These are phyloP conservation scores for Durusdinium trenchii DNA, from an alignment of 73 alveolate genomes.

Conservation along the genomic window DNA sequence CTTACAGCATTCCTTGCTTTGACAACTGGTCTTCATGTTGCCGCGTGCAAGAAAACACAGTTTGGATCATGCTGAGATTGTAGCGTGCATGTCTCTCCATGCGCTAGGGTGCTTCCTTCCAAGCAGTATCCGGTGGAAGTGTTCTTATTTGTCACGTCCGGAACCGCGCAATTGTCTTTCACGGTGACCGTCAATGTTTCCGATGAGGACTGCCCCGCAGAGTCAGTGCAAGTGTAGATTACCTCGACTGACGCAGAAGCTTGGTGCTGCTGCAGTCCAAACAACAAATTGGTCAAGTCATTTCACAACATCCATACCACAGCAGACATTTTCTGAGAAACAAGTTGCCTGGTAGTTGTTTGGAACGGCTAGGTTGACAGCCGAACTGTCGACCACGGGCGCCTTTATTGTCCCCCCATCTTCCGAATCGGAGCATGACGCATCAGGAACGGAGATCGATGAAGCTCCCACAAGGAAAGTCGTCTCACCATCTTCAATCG, in stretches of 20 bases:
- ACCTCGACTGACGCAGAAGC: too few relatives aligned
- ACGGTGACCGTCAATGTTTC: slow-evolving; percentile 32
- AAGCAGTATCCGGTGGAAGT: slow-evolving; percentile 30
- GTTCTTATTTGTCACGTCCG: slow-evolving; percentile 27
- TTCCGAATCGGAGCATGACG: slow-evolving; percentile 77
- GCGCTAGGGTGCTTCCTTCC: slow-evolving; percentile 82
- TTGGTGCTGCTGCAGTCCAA: too few relatives aligned
- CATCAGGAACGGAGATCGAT: slow-evolving; percentile 3
- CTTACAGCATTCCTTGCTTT: background rate
- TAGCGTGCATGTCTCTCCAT: slow-evolving; percentile 75
- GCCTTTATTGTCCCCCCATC: slow-evolving; percentile 19
- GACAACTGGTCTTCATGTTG: background rate
- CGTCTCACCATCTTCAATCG: slow-evolving; percentile 11
- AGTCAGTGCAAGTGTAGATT: slow-evolving; percentile 70
- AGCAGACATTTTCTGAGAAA: background rate
- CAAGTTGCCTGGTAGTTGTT: slow-evolving; percentile 21
- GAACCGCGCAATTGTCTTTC: slow-evolving; percentile 62
- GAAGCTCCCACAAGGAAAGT: slow-evolving; percentile 52
- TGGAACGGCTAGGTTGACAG: slow-evolving; percentile 54
- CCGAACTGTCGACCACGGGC: slow-evolving; percentile 13
- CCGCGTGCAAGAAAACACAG: background rate
- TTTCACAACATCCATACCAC: background rate
- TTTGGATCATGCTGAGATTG: background rate
- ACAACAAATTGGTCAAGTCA: too few relatives aligned
- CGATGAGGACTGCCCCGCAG: slow-evolving; percentile 67